Conservation (phyloP, 768 basidiomycete genomes). For the Coprinopsis strossmayeri region DNA sequence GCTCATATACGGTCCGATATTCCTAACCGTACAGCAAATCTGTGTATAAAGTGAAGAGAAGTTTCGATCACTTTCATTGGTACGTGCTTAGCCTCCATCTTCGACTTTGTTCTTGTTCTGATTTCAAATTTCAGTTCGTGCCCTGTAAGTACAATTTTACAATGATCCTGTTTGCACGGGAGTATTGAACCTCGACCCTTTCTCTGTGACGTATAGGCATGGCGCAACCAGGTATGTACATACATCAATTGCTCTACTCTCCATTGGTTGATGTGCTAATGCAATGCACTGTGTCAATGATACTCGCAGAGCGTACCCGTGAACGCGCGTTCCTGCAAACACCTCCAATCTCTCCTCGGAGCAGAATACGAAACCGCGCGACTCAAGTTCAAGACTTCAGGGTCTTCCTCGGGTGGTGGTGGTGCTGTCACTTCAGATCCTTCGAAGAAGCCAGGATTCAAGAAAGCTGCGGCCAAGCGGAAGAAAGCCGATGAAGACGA, state of each 20-base stretch:
- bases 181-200: too few relatives aligned
- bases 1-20: too few relatives aligned
- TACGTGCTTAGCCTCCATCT: slow-evolving; percentile 11
- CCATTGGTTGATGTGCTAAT: too few relatives aligned
- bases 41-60: slow-evolving; percentile 31
- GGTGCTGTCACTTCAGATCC: not conserved
- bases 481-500: not conserved
- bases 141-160: slow-evolving; percentile 19
- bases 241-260: too few relatives aligned
- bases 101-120: not conserved
- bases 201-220: slow-evolving; percentile 21
- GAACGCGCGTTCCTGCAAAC: slow-evolving; percentile 1
- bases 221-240: slow-evolving; percentile 22
- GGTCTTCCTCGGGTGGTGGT: not conserved
- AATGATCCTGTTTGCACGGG: slow-evolving; percentile 11
- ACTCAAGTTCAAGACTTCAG: not conserved
- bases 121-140: slow-evolving; percentile 18
- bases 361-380: not conserved
- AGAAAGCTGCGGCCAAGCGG: slow-evolving; percentile 1
- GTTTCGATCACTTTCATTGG: slow-evolving; percentile 36
- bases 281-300: too few relatives aligned
- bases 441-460: too few relatives aligned
- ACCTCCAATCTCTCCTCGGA: not conserved
- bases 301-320: not conserved
- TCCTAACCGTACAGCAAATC: slow-evolving; percentile 24